Evolutionary conservation across 176 grass and related monocot species (phyloP), one percentile per base, ranked within the genome.

Genomic region (Leersia perrieri): DNA sequence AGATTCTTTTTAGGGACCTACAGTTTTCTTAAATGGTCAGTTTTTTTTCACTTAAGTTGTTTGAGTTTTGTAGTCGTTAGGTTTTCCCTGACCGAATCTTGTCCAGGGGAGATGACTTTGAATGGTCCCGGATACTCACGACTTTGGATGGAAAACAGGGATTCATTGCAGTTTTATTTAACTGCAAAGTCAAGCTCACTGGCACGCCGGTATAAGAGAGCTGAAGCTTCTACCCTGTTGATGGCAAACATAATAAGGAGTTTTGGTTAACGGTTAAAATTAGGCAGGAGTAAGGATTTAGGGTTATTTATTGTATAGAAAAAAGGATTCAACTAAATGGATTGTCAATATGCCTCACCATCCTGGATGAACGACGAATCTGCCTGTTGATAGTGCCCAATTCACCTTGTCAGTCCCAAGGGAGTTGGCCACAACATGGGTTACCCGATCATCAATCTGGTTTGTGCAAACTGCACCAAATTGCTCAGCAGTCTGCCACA

Each of bases 391-490:
- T 39, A 96, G 39, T 64, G 93, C 96, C 96, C 96, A 95, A 55
- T 99, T 95, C 89, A 99, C 96, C 90, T 99, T 99, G 83, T 95
- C 96, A 10, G 96, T 99, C 33, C 96, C 96, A 2, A 87, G 92
- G 41, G 96, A 95, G 80, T 99, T 90, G 70, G 96, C 96, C 3
- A 99, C 93, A n/a, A 99, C 89, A 90, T 99, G 96, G 62, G 96
- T 99, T 23, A 93, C 96, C 69, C 81, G 83, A 63, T 95, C 92
- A 14, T 99, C 96, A 25, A 95, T 78, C 78, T 91, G 84, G 60
- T 86, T 95, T 4, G 89, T 90, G 88, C 93, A 99, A 10, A 88
- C 73, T 51, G 93, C 96, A 63, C 96, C 96, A 80, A 99, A 99
- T 79, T 93, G 96, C 82, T 99, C 93, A 38, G 96, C 96, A 42